Base-by-base conservation (phyloP, 768 basidiomycete genomes). In the Wakefieldia striispora region DNA sequence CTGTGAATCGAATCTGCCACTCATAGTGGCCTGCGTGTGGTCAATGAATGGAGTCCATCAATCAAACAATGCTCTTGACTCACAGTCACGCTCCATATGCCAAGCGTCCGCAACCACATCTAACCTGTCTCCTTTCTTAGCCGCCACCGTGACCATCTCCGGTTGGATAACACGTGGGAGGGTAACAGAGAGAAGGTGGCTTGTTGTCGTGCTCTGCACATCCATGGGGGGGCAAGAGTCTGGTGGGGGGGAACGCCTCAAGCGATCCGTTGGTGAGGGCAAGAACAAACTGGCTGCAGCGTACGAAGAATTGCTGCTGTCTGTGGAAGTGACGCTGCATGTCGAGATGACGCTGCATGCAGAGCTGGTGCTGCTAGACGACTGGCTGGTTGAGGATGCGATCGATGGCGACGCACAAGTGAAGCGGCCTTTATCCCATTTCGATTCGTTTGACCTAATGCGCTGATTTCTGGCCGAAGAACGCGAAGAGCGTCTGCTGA, bases 61-160 rank as follows among this genome's bases (percentile, higher is more conserved):
- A 40, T 19, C 35, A 44, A 27, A 16, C 34, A 41, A 41, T 17
- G 3, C 10, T 27, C 23, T 21, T 6, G 12, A 75, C 82, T 72
- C 68, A 83, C 82, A 81, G 51, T 82, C 78, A 43, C 56, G 64
- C 60, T 83, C 81, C 65, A 75, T 72, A 61, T 82, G 76, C 81
- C 82, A 84, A 38, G 79, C 79, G 60, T 83, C 81, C 19, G 82
- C 82, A 20, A 82, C 74, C 14, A 84, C 73, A 47, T 74, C 71
- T 45, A 84, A 62, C 56, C 72, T 76, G 60, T 82, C 78, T 5
- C 81, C 82, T 57, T 75, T 78, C 61, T 81, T 81, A 37, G 78
- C 82, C 29, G 75, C 75, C 41, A 84, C 75, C 4, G 81, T 84
- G 23, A 84, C 79, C 82, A 84, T 84, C 60, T 84, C 82, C 13